Evolutionary conservation across 148 eudicot species (phyloP).

Genomic region (Fagopyrum esculentum): DNA sequence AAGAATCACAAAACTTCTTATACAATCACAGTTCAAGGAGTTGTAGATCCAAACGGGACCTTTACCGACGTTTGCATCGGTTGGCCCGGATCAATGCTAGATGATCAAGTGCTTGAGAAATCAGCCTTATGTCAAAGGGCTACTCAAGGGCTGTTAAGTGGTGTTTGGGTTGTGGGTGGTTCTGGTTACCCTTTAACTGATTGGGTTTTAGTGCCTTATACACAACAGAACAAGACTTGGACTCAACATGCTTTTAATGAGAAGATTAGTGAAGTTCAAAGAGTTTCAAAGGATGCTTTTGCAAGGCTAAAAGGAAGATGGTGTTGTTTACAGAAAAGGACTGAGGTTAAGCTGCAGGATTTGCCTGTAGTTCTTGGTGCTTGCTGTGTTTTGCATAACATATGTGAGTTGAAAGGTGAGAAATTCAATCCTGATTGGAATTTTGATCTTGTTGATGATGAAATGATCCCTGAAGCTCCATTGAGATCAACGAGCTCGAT

Average conservation of each 20-base stretch:
- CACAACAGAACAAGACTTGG: slow-evolving; percentile 73
- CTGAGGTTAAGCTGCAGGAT: slow-evolving; percentile 82
- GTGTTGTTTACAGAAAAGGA: slow-evolving; percentile 78
- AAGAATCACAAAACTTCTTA: slow-evolving; percentile 82
- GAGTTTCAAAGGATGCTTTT: slow-evolving; percentile 57
- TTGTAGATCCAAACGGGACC: slow-evolving; percentile 61
- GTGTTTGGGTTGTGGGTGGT: slow-evolving; percentile 70
- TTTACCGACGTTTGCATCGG: slow-evolving; percentile 87
- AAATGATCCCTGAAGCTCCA: slow-evolving; percentile 59
- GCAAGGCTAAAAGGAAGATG: slow-evolving; percentile 80
- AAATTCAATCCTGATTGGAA: slow-evolving; percentile 31
- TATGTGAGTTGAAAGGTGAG: slow-evolving; percentile 74
- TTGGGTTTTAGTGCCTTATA: slow-evolving; percentile 81
- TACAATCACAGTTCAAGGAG: slow-evolving; percentile 86
- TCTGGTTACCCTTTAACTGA: slow-evolving; percentile 76
- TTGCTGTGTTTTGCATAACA: slow-evolving; percentile 88
- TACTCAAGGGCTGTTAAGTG: slow-evolving; percentile 57
- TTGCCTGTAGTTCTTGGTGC: slow-evolving; percentile 90
- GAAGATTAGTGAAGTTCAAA: slow-evolving; percentile 61
- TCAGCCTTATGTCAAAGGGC: slow-evolving; percentile 73
- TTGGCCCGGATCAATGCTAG: slow-evolving; percentile 91
- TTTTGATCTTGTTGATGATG: slow-evolving; percentile 65
- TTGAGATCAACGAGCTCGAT: slow-evolving; percentile 48
- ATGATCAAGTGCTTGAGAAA: slow-evolving; percentile 77
- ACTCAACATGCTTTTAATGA: slow-evolving; percentile 86